phyloP scores from a whole-genome alignment of 176 grass and related monocot genomes.

The Calamus simplicifolius region DNA sequence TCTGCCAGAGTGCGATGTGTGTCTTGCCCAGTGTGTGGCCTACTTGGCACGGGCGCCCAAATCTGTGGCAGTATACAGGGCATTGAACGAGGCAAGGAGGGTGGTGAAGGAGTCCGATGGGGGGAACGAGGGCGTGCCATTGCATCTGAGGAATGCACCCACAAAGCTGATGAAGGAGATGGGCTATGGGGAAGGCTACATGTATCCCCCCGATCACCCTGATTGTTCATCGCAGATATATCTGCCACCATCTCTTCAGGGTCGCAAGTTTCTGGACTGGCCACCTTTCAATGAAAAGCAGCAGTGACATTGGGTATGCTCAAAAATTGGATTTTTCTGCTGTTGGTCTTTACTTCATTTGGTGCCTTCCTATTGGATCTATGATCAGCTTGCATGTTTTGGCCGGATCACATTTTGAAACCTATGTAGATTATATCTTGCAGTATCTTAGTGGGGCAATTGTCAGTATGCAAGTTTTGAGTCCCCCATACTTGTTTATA shows the following conservation, averaged over 20 bases:
- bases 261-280: slow-evolving; percentile 39
- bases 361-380: too few relatives aligned
- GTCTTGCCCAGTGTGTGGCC: slow-evolving; percentile 31
- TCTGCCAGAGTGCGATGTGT: slow-evolving; percentile 51
- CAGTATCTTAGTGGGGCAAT: too few relatives aligned
- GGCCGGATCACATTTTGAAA: too few relatives aligned
- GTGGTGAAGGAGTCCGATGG: slow-evolving; percentile 27
- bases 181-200: slow-evolving; percentile 37
- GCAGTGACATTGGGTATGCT: too few relatives aligned
- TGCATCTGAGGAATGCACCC: slow-evolving; percentile 43
- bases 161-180: slow-evolving; percentile 48
- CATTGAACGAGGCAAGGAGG: slow-evolving; percentile 30
- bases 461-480: too few relatives aligned
- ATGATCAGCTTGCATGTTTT: too few relatives aligned
- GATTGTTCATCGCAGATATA: slow-evolving; percentile 35
- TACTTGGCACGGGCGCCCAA: slow-evolving; percentile 39
- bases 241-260: slow-evolving; percentile 31
- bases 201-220: slow-evolving; percentile 39
- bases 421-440: too few relatives aligned
- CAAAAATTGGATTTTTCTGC: too few relatives aligned
- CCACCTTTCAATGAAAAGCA: slow-evolving; percentile 9
- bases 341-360: too few relatives aligned
- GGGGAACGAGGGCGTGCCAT: slow-evolving; percentile 38
- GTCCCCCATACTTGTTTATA: too few relatives aligned
- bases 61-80: slow-evolving; percentile 34